Conservation (phyloP, 495 filamentous ascomycete genomes). For the Margaritispora aquatica region DNA sequence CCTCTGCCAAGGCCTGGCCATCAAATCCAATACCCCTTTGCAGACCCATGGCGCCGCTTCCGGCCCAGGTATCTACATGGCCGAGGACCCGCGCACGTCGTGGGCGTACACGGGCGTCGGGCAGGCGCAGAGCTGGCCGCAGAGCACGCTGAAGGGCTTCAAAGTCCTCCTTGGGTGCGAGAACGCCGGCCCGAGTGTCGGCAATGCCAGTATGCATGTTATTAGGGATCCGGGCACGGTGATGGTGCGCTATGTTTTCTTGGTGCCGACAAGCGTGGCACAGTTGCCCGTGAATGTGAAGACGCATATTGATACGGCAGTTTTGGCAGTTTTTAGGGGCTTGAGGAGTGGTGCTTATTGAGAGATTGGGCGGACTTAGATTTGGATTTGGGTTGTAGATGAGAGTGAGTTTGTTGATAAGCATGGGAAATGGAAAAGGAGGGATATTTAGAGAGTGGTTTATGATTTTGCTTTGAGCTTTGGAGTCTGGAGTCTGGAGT, state of each 20-base stretch:
- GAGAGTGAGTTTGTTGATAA: neutral
- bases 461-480: no score
- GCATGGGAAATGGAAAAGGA: no score
- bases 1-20: slow-evolving; percentile 25
- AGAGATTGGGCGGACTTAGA: neutral
- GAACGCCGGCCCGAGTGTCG: slow-evolving; percentile 14
- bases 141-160: slow-evolving; percentile 19
- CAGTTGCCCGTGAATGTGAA: slow-evolving; percentile 15
- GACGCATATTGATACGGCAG: slow-evolving; percentile 21
- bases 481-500: no score
- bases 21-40: slow-evolving; percentile 21
- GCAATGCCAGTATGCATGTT: slow-evolving; percentile 21
- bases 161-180: slow-evolving; percentile 28
- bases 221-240: slow-evolving; percentile 22
- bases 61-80: slow-evolving; percentile 29
- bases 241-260: slow-evolving; percentile 29
- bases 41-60: slow-evolving; percentile 26
- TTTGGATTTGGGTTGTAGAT: neutral
- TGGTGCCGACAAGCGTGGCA: slow-evolving; percentile 12
- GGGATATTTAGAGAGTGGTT: no score
- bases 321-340: slow-evolving; percentile 23
- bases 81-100: slow-evolving; percentile 24
- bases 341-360: slow-evolving; percentile 7
- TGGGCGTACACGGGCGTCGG: slow-evolving; percentile 13
- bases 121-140: slow-evolving; percentile 15